These are phyloP conservation scores for Nemania sp. DNA, from an alignment of 2,329 filamentous ascomycete genomes.

Conservation along the genomic window DNA sequence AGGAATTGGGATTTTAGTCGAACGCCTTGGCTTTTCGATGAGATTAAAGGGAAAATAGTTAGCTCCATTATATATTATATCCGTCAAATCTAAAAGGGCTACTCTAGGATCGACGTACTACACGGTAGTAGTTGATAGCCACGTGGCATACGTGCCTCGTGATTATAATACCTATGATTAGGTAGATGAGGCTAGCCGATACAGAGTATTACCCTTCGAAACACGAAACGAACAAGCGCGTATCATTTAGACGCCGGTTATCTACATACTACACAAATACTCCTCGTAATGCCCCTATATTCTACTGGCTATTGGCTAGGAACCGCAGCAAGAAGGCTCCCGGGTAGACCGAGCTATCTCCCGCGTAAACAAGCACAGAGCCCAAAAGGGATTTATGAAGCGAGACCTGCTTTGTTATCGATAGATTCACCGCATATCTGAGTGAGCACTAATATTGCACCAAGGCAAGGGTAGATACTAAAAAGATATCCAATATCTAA, in stretches of 20 bases:
- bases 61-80: too few relatives aligned
- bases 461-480: not conserved
- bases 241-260: not conserved
- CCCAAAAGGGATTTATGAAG: conserved; percentile 19
- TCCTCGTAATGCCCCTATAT: not conserved
- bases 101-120: not conserved
- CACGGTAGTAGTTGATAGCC: not conserved
- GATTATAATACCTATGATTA: not conserved
- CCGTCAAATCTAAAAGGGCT: too few relatives aligned
- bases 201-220: too few relatives aligned
- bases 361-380: too few relatives aligned
- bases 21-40: too few relatives aligned
- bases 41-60: too few relatives aligned
- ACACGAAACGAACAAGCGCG: not conserved
- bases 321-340: not conserved
- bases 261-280: not conserved
- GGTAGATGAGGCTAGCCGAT: not conserved
- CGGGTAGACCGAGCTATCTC: too few relatives aligned
- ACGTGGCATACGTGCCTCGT: not conserved
- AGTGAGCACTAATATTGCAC: conserved; percentile 12
- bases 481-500: too few relatives aligned
- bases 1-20: too few relatives aligned
- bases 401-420: conserved; percentile 15
- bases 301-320: not conserved
- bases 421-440: conserved; percentile 24